Conservation (phyloP, 257 asterid genomes). For the Capsicum chinense region DNA sequence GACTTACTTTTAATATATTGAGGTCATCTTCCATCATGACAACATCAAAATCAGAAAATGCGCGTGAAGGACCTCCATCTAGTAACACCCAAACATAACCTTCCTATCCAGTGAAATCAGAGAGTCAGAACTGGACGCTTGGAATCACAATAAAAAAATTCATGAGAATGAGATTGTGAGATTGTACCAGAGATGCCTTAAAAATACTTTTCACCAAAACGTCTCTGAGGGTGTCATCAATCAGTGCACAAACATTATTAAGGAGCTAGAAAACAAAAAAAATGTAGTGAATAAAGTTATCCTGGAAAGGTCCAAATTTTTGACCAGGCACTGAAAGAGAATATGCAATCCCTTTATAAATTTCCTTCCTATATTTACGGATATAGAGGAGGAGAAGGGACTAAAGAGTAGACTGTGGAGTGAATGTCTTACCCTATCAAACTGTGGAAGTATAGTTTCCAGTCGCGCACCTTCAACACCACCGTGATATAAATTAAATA, state of each 20-base stretch:
- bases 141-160: slow-evolving; percentile 30
- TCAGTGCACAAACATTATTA: slow-evolving; percentile 68
- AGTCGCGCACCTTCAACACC: slow-evolving; percentile 80
- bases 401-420: background rate
- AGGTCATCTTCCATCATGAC: slow-evolving; percentile 87
- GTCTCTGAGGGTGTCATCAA: slow-evolving; percentile 83
- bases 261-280: slow-evolving; percentile 67
- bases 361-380: background rate
- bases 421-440: slow-evolving; percentile 69
- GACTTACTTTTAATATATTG: slow-evolving; percentile 68
- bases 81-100: slow-evolving; percentile 92
- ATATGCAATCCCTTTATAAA: background rate
- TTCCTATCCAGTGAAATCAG: slow-evolving; percentile 60
- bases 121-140: slow-evolving; percentile 35
- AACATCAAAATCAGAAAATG: slow-evolving; percentile 79
- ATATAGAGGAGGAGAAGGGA: background rate
- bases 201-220: slow-evolving; percentile 78
- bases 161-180: slow-evolving; percentile 37
- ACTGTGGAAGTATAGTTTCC: slow-evolving; percentile 73
- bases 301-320: background rate
- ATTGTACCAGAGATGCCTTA: slow-evolving; percentile 78
- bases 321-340: slow-evolving; percentile 15
- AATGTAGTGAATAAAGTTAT: slow-evolving; percentile 30
- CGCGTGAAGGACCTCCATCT: slow-evolving; percentile 97
- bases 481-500: slow-evolving; percentile 68